These are phyloP conservation scores for Lophiostoma macrostomum DNA, from an alignment of 495 filamentous ascomycete genomes.

Conservation along the genomic window DNA sequence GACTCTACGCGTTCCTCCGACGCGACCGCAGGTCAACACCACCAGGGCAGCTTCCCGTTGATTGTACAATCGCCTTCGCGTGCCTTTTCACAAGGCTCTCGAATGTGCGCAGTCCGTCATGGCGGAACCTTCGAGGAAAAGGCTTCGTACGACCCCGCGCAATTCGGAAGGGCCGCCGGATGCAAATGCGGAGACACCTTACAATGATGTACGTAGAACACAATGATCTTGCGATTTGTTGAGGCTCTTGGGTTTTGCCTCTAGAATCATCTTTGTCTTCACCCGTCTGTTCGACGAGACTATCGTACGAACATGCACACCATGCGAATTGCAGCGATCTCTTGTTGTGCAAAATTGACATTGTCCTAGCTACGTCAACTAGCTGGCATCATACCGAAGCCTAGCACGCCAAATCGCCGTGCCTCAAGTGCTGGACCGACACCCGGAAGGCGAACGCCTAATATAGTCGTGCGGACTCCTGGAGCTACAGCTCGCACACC, in stretches of 20 bases:
- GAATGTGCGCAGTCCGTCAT: slow-evolving; percentile 3
- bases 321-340: too few relatives aligned
- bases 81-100: background rate
- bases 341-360: too few relatives aligned
- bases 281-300: too few relatives aligned
- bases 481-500: slow-evolving; percentile 34
- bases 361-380: slow-evolving; percentile 38
- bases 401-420: slow-evolving; percentile 42
- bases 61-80: too few relatives aligned
- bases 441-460: slow-evolving; percentile 27
- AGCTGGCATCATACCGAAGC: slow-evolving; percentile 39
- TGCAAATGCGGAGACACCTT: slow-evolving; percentile 36
- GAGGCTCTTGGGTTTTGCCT: too few relatives aligned
- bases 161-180: slow-evolving; percentile 35
- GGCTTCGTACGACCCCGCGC: slow-evolving; percentile 38
- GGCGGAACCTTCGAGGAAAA: slow-evolving; percentile 28
- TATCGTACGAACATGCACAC: too few relatives aligned
- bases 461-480: slow-evolving; percentile 23
- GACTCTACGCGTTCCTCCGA: too few relatives aligned
- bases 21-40: slow-evolving; percentile 12
- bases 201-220: slow-evolving; percentile 39
- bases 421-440: slow-evolving; percentile 22
- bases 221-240: too few relatives aligned
- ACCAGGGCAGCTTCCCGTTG: too few relatives aligned
- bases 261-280: too few relatives aligned